Percentiles rank a stretch among this genome's conserved stretches.
phyloP scores from a whole-genome alignment of 2,329 filamentous ascomycete genomes.

The Dendrostoma leiphaemia region DNA sequence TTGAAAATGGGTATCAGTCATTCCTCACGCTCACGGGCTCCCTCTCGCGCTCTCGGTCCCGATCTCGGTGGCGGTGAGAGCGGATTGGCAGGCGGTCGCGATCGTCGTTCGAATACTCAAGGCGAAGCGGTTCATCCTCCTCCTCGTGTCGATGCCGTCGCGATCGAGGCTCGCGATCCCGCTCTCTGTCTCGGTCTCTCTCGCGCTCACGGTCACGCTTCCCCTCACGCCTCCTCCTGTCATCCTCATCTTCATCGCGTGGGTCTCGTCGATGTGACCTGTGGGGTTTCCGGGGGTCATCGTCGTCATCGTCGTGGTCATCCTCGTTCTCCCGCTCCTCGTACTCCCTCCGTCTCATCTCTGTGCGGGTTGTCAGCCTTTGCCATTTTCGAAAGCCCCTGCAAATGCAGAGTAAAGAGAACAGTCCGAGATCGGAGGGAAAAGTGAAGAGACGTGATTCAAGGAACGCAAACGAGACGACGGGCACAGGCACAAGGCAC shows the following conservation, averaged over 20 bases:
- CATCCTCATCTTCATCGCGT: conserved; percentile 32
- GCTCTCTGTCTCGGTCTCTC: conserved; percentile 26
- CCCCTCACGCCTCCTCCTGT: conserved; percentile 33
- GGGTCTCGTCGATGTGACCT: conserved; percentile 26
- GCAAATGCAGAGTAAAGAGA: conserved; percentile 14
- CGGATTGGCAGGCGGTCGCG: conserved; percentile 26
- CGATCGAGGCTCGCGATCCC: conserved; percentile 30
- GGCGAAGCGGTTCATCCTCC: conserved; percentile 29
- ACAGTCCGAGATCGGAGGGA: conserved; percentile 9
- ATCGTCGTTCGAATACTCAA: conserved; percentile 28
- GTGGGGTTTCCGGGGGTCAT: conserved; percentile 28
- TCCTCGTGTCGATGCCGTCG: conserved; percentile 25
- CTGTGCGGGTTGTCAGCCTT: conserved; percentile 28
- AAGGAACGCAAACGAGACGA: conserved; percentile 16
- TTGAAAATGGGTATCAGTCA: conserved; percentile 6
- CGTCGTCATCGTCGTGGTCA: conserved; percentile 27
- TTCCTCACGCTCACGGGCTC: conserved; percentile 20
- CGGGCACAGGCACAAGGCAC: conserved; percentile 19
- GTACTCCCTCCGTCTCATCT: conserved; percentile 40
- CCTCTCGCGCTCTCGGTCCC: conserved; percentile 16
- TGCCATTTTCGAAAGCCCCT: conserved; percentile 13
- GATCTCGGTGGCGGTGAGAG: conserved; percentile 30
- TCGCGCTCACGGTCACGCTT: conserved; percentile 26
- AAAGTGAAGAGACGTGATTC: conserved; percentile 12
- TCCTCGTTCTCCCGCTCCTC: conserved; percentile 26